Evolutionary conservation across 176 grass and related monocot species (phyloP).

Genomic region (Hordeum marinum): DNA sequence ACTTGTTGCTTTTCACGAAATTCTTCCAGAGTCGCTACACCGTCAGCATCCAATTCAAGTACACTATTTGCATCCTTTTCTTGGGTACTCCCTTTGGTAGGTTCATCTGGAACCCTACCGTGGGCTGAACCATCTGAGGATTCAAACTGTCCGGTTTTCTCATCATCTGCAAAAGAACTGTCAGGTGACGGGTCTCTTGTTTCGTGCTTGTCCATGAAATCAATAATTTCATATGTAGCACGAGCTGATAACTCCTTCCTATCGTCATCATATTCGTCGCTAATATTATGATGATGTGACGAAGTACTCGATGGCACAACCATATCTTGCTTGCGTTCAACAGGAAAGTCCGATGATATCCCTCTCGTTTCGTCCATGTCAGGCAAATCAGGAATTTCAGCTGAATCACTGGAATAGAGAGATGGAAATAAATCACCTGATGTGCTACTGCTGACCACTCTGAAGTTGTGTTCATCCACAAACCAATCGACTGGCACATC

Average conservation of each 20-base stretch:
- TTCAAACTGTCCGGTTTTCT: not conserved
- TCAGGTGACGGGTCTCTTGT: not conserved
- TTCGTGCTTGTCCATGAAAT: conserved; percentile 29
- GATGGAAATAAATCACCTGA: not conserved
- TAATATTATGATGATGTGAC: not conserved
- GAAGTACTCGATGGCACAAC: not conserved
- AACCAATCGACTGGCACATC: not conserved
- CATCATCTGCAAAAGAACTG: not conserved
- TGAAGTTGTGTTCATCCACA: not conserved
- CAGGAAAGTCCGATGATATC: not conserved
- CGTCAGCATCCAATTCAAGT: not conserved
- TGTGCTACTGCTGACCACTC: not conserved
- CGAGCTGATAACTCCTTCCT: not conserved
- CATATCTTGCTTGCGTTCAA: not conserved
- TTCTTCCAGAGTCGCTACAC: not conserved
- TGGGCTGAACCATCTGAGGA: not conserved
- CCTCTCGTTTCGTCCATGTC: not conserved
- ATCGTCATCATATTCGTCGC: not conserved
- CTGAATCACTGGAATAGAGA: not conserved
- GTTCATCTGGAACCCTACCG: not conserved
- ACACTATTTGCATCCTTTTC: not conserved
- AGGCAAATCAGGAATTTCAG: not conserved
- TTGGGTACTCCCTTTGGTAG: not conserved
- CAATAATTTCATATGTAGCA: not conserved
- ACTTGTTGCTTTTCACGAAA: not conserved